A percentile compares a stretch with the other conserved stretches of the same genome.
Conservation (phyloP, 139 green algal species). For the Raphidocelis subcapitata region DNA sequence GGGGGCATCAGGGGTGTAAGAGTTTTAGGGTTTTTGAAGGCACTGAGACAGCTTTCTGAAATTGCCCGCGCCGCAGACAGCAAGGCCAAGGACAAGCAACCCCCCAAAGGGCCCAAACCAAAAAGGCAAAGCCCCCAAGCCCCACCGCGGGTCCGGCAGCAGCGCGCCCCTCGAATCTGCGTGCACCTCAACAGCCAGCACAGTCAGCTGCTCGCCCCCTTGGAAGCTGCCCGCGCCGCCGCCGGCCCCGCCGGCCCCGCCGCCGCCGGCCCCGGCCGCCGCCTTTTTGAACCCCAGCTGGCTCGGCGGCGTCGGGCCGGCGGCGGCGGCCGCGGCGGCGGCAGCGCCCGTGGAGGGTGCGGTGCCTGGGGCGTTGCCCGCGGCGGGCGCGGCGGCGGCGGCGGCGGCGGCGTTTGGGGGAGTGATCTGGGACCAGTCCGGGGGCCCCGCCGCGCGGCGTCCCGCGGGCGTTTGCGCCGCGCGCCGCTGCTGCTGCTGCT, state of each 20-base stretch:
- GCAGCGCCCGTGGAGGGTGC: slow-evolving; percentile 1
- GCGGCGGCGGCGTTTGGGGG: too few relatives aligned
- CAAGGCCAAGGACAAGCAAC: too few relatives aligned
- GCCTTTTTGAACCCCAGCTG: slow-evolving; percentile 72
- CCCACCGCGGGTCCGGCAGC: slow-evolving; percentile 75
- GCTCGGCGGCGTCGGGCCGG: slow-evolving; percentile 60
- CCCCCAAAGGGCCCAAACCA: too few relatives aligned
- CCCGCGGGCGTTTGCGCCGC: too few relatives aligned
- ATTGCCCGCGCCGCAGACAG: too few relatives aligned
- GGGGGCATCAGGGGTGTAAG: too few relatives aligned
- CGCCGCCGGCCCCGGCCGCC: background rate
- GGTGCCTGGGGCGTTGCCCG: slow-evolving; percentile 27
- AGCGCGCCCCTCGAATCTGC: slow-evolving; percentile 69
- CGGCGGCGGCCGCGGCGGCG: background rate
- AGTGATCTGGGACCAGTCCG: too few relatives aligned
- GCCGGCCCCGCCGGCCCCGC: background rate
- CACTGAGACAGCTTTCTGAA: too few relatives aligned
- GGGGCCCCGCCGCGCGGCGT: too few relatives aligned
- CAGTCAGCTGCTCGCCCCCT: slow-evolving; percentile 70
- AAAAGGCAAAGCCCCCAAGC: too few relatives aligned
- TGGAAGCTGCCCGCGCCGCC: slow-evolving; percentile 5
- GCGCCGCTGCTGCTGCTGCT: slow-evolving; percentile 12
- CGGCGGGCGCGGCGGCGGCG: too few relatives aligned
- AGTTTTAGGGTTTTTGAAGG: too few relatives aligned
- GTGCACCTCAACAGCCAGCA: slow-evolving; percentile 81